phyloP scores from a whole-genome alignment of 1,139 yeast genomes.

The Suhomyces atakaporum region DNA sequence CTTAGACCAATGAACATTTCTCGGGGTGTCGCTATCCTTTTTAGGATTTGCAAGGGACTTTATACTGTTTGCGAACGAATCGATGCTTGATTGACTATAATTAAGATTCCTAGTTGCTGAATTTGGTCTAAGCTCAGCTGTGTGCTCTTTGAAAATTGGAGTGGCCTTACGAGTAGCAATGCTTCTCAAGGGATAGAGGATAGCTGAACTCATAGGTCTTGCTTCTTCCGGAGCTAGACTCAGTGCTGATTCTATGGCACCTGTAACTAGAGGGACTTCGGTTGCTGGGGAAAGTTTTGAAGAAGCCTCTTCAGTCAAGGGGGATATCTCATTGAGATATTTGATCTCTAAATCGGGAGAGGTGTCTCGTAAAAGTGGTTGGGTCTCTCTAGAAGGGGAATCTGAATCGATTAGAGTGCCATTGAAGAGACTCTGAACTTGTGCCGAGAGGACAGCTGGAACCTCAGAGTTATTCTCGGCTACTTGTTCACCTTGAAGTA shows the following conservation, averaged over 20 bases:
- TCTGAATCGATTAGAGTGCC: conserved; percentile 21
- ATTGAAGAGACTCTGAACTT: conserved; percentile 22
- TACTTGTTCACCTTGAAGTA: too few species aligned
- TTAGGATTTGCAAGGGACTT: too few species aligned
- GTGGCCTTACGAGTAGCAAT: background rate
- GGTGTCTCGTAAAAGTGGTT: background rate
- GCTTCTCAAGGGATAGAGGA: conserved; percentile 2
- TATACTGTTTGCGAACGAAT: background rate
- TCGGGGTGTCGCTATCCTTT: too few species aligned
- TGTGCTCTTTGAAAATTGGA: conserved; percentile 2
- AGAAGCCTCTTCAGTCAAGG: conserved; percentile 10
- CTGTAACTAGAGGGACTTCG: background rate
- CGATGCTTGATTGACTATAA: background rate
- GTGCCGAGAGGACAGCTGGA: background rate
- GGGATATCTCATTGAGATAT: conserved; percentile 17
- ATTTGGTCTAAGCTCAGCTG: conserved; percentile 1
- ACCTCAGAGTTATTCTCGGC: too few species aligned
- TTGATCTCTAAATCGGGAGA: background rate
- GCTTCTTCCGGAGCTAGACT: background rate
- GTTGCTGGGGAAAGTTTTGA: background rate
- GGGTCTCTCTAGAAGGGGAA: conserved; percentile 13
- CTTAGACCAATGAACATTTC: background rate
- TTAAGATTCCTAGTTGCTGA: background rate
- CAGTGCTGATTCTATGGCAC: background rate
- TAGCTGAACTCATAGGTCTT: background rate